Percentiles rank a stretch among this genome's conserved stretches.
Conservation (phyloP, 2,329 filamentous ascomycete species). For the Aspergillus sp. region DNA sequence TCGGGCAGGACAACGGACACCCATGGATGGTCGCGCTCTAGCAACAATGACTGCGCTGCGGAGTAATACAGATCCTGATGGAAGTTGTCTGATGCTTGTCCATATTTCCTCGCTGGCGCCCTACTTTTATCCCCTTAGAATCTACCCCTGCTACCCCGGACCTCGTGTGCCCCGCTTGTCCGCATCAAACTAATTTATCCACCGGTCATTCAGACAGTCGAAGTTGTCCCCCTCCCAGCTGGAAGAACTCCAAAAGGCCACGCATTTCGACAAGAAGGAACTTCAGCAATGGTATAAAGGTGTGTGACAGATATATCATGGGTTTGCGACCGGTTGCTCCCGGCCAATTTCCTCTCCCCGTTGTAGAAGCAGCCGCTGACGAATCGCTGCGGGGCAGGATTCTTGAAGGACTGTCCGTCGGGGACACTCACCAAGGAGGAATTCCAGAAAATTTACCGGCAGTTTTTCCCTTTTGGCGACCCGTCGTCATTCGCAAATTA, state of each 20-base stretch:
- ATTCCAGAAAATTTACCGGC: slow-evolving; percentile 99
- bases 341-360: neutral
- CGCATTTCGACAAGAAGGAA: slow-evolving; percentile 99
- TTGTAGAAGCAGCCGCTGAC: neutral
- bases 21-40: neutral
- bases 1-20: neutral
- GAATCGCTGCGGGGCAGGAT: slow-evolving; percentile 61
- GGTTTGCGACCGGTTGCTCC: too few relatives aligned
- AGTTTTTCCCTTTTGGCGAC: slow-evolving; percentile 99
- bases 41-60: neutral
- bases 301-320: slow-evolving; percentile 47
- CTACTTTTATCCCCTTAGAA: neutral
- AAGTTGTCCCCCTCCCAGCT: slow-evolving; percentile 98
- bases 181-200: slow-evolving; percentile 3
- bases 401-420: slow-evolving; percentile 96
- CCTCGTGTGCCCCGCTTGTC: neutral
- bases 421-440: slow-evolving; percentile 97
- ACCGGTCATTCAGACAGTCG: slow-evolving; percentile 70
- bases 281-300: slow-evolving; percentile 99
- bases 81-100: neutral
- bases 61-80: neutral
- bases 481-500: slow-evolving; percentile 97
- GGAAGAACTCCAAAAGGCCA: slow-evolving; percentile 90
- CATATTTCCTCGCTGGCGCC: too few relatives aligned
- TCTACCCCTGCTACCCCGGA: neutral